Conservation (phyloP, 352 stramenopile species). For the Pythium grandisporangium region DNA sequence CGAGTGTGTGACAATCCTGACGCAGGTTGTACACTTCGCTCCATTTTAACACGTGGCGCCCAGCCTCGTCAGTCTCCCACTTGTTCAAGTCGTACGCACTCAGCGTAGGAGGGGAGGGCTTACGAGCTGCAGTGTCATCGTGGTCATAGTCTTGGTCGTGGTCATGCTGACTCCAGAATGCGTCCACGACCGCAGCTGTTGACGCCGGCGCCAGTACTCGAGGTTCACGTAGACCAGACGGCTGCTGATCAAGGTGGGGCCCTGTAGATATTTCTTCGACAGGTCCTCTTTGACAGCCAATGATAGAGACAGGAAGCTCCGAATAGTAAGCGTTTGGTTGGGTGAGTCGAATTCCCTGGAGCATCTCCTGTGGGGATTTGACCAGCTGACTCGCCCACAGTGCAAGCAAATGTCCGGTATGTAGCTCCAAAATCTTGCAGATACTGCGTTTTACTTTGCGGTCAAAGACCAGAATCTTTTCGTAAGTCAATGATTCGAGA, state of each 20-base stretch:
- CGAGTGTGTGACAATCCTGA: constrained; percentile 5
- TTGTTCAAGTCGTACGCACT: neutral
- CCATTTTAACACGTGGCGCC: neutral
- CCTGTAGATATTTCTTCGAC: neutral
- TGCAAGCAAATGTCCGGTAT: constrained; percentile 44
- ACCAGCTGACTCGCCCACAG: constrained; percentile 39
- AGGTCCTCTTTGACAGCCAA: too few relatives aligned
- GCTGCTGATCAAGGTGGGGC: neutral
- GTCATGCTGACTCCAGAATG: too few relatives aligned
- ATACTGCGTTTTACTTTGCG: constrained; percentile 44
- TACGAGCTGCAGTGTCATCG: neutral
- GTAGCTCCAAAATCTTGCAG: constrained; percentile 47
- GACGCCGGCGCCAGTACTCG: too few relatives aligned
- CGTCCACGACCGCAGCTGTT: too few relatives aligned
- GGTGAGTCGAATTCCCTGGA: constrained; percentile 46
- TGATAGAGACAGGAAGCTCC: too few relatives aligned
- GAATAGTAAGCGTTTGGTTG: constrained; percentile 71
- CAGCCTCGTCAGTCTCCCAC: too few relatives aligned
- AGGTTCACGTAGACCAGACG: too few relatives aligned
- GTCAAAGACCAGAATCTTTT: constrained; percentile 55
- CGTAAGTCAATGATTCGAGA: constrained; percentile 27
- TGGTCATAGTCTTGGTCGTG: neutral
- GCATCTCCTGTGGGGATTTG: constrained; percentile 29
- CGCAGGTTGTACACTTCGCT: constrained; percentile 8
- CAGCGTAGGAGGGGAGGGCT: too few relatives aligned